Base-by-base conservation (phyloP, 129 eudicot species). In the Flaveria brownii region DNA sequence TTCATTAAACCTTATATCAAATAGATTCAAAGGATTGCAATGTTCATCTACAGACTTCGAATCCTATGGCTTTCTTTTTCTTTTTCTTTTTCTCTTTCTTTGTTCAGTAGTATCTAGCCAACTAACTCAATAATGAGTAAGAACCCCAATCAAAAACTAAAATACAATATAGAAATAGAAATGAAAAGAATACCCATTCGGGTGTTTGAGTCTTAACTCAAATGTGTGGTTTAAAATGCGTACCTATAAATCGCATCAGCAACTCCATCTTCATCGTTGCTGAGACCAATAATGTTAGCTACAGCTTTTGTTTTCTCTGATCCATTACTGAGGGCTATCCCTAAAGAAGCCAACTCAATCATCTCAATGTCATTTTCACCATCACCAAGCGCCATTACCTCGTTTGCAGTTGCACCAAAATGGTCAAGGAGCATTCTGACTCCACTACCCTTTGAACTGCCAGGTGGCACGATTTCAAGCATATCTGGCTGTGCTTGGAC, bases 191-290 rank as follows among this genome's bases (percentile, higher is more conserved):
- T 20, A 42, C 47, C 43, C 57, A 18, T 3, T 26, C 36, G n/a
- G 36, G 12, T 61, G 33, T 49, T 71, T 54, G 6, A 59, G 67
- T 71, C 11, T 43, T 42, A 4, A 66, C 68, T 57, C 67, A 69
- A 41, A 68, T 67, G 67, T 70, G 75, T 43, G 15, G 45, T 74
- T 87, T 87, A 94, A 80, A 94, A 94, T 18, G 98, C 98, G 75
- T 88, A 94, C 74, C 93, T 82, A 47, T 94, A 91, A 13, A 94
- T 89, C 23, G 98, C 97, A 89, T 94, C 98, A 70, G 97, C 97
- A 26, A 83, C 97, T 72, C 98, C 98, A 83, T 94, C 96, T 87
- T 94, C 97, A 30, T 94, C 96, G n/a, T 91, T 91, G 88, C 96
- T 91, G 61, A 54, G 68, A 62, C 98, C 98, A 78, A 94, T 83